These are phyloP conservation scores for Ajuga reptans DNA, from an alignment of 305 asterid genomes.

Conservation along the genomic window DNA sequence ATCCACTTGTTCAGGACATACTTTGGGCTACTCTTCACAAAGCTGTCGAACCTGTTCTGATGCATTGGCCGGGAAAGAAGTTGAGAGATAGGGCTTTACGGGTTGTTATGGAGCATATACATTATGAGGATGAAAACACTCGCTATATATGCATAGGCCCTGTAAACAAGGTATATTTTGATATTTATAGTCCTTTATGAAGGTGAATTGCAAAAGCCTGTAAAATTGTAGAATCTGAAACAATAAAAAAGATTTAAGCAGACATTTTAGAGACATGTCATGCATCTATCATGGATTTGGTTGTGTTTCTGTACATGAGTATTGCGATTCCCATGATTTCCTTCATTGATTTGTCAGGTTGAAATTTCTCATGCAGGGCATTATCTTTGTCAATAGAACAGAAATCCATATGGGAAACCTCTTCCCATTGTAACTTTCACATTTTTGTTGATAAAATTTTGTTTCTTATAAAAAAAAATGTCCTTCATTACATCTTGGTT, in stretches of 20 bases:
- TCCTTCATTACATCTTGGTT: constrained; percentile 14
- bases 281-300: neutral
- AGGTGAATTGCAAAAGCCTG: neutral
- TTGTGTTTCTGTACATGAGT: neutral
- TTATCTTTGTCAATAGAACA: constrained; percentile 4
- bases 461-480: too few species aligned
- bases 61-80: constrained; percentile 94
- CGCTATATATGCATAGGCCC: constrained; percentile 95
- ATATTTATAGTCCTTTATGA: neutral
- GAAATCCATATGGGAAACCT: too few species aligned
- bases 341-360: neutral
- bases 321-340: neutral
- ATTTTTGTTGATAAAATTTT: too few species aligned
- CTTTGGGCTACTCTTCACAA: constrained; percentile 91
- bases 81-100: constrained; percentile 72
- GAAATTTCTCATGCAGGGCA: neutral
- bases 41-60: constrained; percentile 72
- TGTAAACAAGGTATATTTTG: constrained; percentile 72
- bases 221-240: neutral
- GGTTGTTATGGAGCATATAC: constrained; percentile 80
- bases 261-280: neutral
- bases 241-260: neutral
- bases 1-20: constrained; percentile 81
- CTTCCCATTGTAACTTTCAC: too few species aligned
- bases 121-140: constrained; percentile 97